Conservation (phyloP, 306 rosid species). For the Abrus precatorius region DNA sequence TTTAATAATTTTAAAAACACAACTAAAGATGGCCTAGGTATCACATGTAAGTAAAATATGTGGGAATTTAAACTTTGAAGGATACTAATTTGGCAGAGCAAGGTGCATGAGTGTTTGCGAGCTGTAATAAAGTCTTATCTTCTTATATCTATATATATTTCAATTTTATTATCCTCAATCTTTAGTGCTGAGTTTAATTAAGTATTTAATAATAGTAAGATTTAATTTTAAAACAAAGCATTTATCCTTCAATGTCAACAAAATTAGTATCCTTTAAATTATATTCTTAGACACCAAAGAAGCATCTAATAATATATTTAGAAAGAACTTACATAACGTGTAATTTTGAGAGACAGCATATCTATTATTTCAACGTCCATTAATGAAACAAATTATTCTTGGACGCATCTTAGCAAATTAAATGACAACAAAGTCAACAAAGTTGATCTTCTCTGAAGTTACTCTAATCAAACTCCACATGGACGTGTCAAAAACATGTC, state of each 20-base stretch:
- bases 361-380: neutral
- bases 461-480: slow-evolving; percentile 18
- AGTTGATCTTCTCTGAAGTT: neutral
- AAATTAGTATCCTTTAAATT: too few species aligned
- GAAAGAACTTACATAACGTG: neutral
- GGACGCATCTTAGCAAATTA: neutral
- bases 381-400: neutral
- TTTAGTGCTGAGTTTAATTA: too few species aligned
- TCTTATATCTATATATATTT: neutral
- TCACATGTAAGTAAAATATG: too few species aligned
- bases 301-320: neutral
- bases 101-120: neutral
- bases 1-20: too few species aligned
- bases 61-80: too few species aligned
- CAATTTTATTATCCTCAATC: too few species aligned
- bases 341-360: neutral
- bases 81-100: neutral
- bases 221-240: too few species aligned
- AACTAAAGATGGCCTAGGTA: too few species aligned
- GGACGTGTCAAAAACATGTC: slow-evolving; percentile 34
- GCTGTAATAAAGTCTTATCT: neutral
- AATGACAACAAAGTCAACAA: slow-evolving; percentile 33
- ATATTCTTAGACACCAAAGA: too few species aligned
- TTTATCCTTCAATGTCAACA: too few species aligned
- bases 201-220: too few species aligned